Evolutionary conservation across 1,284 basidiomycete species (phyloP), one percentile per base, ranked within the genome.

Genomic region (Apiotrichum gracile): DNA sequence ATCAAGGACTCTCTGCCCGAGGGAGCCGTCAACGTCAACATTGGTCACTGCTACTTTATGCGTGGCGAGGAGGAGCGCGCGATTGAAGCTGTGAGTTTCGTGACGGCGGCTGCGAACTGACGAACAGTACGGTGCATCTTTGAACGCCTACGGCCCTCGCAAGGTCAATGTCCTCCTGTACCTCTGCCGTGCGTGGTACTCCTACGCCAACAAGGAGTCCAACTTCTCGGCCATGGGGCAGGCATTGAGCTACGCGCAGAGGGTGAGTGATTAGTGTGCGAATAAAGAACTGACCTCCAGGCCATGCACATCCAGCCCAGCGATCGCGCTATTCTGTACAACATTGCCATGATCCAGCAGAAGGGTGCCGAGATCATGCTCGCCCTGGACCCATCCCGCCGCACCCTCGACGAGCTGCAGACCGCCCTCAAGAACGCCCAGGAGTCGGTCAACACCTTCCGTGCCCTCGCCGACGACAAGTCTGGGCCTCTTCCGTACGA

Each of bases 331-430:
- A 85, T 87, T 48, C 61, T 88, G 39, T 97, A 93, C 76, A 97
- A 97, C 72, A 88, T 96, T 66, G 92, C 91, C 50, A 91, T 96
- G 86, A 90, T 97, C 34, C 85, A 92, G 72, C 92, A 97, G 72
- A 94, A 94, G 73, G 86, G 88, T 0, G 87, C 89, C 0, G 91
- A 96, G 70, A 81, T 96, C 76, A 76, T 96, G 45, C 84, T 91
- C 57, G 80, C 83, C 1, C 76, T 92, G 21, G 79, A 81, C 2
- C 81, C 85, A 0, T 78, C 83, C 16, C 90, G 89, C 67, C 84
- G 93, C 19, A 83, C 85, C 1, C 77, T 92, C 9, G 82, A 82
- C 52, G 90, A 94, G 61, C 79, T 97, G 40, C 80, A 86, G 60
- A 77, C 78, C 39, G 88, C 86, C 1, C 84, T 92, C 47, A 81